These are phyloP conservation scores for Cyanidioschyzon merolae DNA, from an alignment of 23 red algal genomes.

Conservation along the genomic window DNA sequence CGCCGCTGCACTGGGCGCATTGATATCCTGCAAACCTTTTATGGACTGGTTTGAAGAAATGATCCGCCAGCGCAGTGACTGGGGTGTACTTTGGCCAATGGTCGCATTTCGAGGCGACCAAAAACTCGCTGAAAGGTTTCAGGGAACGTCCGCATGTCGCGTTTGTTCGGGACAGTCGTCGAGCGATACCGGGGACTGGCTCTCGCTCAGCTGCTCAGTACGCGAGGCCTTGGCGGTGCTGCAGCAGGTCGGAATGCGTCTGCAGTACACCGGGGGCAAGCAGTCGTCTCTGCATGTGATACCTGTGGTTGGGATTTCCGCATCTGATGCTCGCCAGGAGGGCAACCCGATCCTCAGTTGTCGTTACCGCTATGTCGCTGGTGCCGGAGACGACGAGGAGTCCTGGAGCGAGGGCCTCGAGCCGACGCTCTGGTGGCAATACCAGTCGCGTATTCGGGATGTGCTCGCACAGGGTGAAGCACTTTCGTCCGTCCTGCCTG, in stretches of 20 bases:
- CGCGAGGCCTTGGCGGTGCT: neutral
- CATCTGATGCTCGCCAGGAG: neutral
- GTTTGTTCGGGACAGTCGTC: neutral
- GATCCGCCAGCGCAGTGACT: neutral
- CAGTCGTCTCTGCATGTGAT: neutral
- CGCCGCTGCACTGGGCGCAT: neutral
- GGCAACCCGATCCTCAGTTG: neutral
- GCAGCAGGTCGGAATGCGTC: neutral
- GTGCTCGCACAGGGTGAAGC: neutral
- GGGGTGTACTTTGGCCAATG: neutral
- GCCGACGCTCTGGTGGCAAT: conserved; percentile 4
- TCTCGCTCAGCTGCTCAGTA: neutral
- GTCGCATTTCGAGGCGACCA: neutral
- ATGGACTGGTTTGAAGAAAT: neutral
- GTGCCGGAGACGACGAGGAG: conserved; percentile 26
- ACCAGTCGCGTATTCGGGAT: neutral
- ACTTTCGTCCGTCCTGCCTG: neutral
- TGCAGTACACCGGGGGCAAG: neutral
- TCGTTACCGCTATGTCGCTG: conserved; percentile 19
- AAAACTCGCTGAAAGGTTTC: neutral
- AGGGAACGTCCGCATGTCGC: neutral
- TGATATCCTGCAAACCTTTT: neutral
- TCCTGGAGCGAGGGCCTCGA: conserved; percentile 16
- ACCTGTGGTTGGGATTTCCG: neutral
- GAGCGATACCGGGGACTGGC: neutral